Conservation (phyloP, 176 grass and related monocot genomes). For the Cymbopogon citratus region DNA sequence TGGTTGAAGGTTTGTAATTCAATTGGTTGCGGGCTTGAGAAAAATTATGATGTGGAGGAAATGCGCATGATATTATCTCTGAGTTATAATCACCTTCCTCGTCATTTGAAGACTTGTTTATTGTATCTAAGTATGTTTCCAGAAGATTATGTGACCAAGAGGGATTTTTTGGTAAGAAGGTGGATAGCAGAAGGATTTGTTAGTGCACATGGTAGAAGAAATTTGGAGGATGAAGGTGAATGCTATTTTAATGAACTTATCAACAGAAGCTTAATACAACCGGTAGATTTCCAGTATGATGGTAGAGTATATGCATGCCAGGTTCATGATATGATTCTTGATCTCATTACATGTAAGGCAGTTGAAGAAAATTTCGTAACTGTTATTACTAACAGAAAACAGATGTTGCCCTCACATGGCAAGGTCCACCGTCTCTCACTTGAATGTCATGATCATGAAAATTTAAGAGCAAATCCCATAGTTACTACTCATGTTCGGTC, state of each 20-base stretch:
- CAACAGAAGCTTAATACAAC: constrained; percentile 53
- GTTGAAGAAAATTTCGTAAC: constrained; percentile 35
- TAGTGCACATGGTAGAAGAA: not conserved
- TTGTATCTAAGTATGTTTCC: constrained; percentile 51
- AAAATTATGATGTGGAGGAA: constrained; percentile 28
- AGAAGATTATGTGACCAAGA: constrained; percentile 40
- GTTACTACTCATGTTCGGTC: constrained; percentile 39
- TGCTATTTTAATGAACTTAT: constrained; percentile 64
- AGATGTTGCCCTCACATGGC: not conserved
- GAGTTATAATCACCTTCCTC: constrained; percentile 47
- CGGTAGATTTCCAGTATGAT: constrained; percentile 17
- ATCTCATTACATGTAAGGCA: constrained; percentile 38
- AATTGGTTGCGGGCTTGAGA: constrained; percentile 39
- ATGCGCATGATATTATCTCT: constrained; percentile 46
- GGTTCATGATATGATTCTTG: constrained; percentile 48
- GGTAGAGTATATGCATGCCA: constrained; percentile 17
- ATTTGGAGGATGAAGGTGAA: constrained; percentile 38
- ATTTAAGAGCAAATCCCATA: not conserved
- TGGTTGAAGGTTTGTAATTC: constrained; percentile 34
- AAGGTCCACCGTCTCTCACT: constrained; percentile 40
- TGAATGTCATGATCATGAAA: not conserved
- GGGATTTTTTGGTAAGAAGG: constrained; percentile 42
- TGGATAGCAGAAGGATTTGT: constrained; percentile 55
- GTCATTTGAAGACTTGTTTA: constrained; percentile 43
- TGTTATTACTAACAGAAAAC: not conserved